Base-by-base conservation (phyloP, 805 yeast genomes). In the Cyberlindnera maritima region DNA sequence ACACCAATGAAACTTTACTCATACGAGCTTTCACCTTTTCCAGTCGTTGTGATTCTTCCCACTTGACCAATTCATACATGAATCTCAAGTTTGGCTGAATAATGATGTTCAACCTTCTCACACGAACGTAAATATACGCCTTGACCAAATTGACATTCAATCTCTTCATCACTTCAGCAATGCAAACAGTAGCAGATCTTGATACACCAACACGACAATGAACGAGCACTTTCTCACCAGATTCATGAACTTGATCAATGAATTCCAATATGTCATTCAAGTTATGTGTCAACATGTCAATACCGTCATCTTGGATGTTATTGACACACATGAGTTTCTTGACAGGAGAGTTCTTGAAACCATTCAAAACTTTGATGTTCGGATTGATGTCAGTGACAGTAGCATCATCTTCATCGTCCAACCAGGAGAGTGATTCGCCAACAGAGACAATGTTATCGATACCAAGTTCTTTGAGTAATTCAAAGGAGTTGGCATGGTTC, bases 161-260 rank as follows among this genome's bases (percentile, higher is more conserved):
- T 35, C 96, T 68, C 55, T 80, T 78, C 96, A 92, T 91, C 33
- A 88, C 92, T 61, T 90, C 97, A 1, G 97, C 97, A 55, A 92
- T 92, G 56, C 95, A 92, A 11, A 92, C 95, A 0, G 97, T 88
- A 0, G 97, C 98, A 3, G 96, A 88, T 46, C 98, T 71, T 0
- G 96, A 88, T 3, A 92, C 98, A 0, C 98, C 98, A 40, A 89
- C 97, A 60, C 96, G 86, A 59, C 98, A 92, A 64, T 92, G 98
- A 11, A 92, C 91, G 50, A 92, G 70, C 2, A 83, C 80, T 39
- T 76, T 77, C 19, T 79, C 79, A 32, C 66, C 67, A 1, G 55
- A 54, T 18, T 63, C 54, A 52, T 70, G 68, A 17, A 79, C 77
- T 23, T 72, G 75, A 44, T 87, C 85, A 43, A 90, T 78, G 59